Base-by-base conservation (phyloP, 345 rosid genomes). In the Brassica carinata region DNA sequence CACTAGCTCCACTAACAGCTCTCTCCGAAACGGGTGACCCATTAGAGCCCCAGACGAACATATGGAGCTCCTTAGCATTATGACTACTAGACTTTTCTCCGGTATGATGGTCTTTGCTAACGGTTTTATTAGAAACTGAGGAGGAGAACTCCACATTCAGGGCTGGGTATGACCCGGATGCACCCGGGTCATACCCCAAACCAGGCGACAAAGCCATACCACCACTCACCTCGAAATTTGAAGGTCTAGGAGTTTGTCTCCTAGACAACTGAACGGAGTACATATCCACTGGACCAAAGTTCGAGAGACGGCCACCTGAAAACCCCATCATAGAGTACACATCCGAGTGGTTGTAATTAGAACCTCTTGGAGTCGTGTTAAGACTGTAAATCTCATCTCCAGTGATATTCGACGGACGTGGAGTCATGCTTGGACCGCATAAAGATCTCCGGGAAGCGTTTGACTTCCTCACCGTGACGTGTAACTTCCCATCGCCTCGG, bases 41-140 rank as follows among this genome's bases (percentile, higher is more conserved):
- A 53, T 90, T 93, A 1, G 99, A 95, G 76, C 98, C 94, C 99
- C 98, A 93, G 0, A 91, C 93, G 51, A 89, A 93, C 98, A 89
- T 95, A 64, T 93, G 96, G 51, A 93, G 82, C 84, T 95, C 99
- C 85, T 90, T 93, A 4, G 90, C 92, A 64, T 86, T 96, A 65
- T 91, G 88, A 65, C 83, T 88, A n/a, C 83, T 83, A 61, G 89
- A 89, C 5, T 23, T 82, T 19, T 83, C 79, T 18, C 76, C 80
- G 48, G 69, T 65, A 53, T 80, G 73, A 69, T 89, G 86, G 76
- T 29, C 45, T 80, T 43, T 74, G 68, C 34, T 19, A 67, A 51
- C 68, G 15, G 26, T 77, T 40, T 40, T 85, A 19, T 89, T 76
- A 10, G 71, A 85, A 86, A 23, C 94, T 87, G 77, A 89, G 83